These are phyloP conservation scores for Canavalia gladiata DNA, from an alignment of 306 rosid genomes.

Conservation along the genomic window DNA sequence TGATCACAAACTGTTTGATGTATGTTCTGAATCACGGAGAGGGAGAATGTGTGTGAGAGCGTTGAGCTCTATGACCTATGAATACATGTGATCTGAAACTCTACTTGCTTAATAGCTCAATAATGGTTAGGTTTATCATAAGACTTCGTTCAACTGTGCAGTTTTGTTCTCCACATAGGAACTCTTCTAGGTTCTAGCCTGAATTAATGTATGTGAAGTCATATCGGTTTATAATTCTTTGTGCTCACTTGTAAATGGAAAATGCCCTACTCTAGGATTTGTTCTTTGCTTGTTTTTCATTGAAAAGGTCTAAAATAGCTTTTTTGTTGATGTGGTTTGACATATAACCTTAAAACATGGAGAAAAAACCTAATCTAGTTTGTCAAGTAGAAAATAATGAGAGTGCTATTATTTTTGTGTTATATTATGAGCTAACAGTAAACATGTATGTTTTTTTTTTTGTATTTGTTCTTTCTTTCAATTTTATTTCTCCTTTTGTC, in stretches of 20 bases:
- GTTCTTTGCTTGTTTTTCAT: neutral
- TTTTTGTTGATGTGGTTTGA: neutral
- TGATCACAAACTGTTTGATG: neutral
- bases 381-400: neutral
- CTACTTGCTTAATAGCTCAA: neutral
- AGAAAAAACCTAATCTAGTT: neutral
- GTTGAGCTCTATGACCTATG: neutral
- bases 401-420: neutral
- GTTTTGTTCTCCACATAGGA: neutral
- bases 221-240: neutral
- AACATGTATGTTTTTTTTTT: neutral
- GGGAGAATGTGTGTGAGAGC: neutral
- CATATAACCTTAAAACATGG: neutral
- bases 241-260: neutral
- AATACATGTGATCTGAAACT: neutral
- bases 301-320: neutral
- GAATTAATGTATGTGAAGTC: neutral
- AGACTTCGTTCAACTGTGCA: neutral
- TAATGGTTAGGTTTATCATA: neutral
- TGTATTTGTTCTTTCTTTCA: neutral
- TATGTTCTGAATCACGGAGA: neutral
- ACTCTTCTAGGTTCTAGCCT: neutral
- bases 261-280: neutral
- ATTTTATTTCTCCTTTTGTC: neutral
- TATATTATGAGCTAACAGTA: neutral